phyloP scores from a whole-genome alignment of 2,329 filamentous ascomycete genomes.

The Colletotrichum agaves region DNA sequence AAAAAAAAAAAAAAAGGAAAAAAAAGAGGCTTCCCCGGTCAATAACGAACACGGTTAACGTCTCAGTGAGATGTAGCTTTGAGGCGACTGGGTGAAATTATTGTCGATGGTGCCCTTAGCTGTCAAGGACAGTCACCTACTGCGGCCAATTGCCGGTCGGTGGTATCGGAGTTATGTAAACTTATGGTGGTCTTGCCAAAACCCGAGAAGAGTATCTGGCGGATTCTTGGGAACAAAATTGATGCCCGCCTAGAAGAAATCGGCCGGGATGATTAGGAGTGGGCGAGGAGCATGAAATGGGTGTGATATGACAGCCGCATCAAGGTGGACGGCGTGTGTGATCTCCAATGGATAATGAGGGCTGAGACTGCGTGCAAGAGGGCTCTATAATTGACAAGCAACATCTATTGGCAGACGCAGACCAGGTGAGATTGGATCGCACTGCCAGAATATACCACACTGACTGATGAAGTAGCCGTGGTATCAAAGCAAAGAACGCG shows the following conservation, averaged over 20 bases:
- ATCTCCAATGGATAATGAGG: not conserved
- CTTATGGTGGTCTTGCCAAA: conserved; percentile 3
- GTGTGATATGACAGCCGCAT: conserved; percentile 25
- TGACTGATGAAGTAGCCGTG: conserved; percentile 1
- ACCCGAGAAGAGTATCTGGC: not conserved
- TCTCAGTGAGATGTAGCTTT: not conserved
- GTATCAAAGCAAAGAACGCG: not conserved
- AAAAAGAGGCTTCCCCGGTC: not conserved
- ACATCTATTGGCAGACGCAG: conserved; percentile 15
- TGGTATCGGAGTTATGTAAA: conserved; percentile 3
- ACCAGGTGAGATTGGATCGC: conserved; percentile 22
- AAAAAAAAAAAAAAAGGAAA: too few relatives aligned
- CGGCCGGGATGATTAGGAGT: not conserved
- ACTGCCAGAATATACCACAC: conserved; percentile 11
- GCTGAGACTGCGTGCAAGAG: conserved; percentile 1
- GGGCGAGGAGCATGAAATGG: conserved; percentile 13
- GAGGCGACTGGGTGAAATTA: not conserved
- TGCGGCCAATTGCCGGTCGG: not conserved
- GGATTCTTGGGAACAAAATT: conserved; percentile 5
- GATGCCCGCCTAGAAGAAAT: not conserved
- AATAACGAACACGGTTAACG: not conserved
- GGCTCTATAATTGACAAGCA: conserved; percentile 13
- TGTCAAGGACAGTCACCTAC: not conserved
- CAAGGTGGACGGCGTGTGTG: conserved; percentile 11
- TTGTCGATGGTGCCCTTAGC: not conserved